phyloP scores from a whole-genome alignment of 78 protist genomes.

The Ministeria vibrans region DNA sequence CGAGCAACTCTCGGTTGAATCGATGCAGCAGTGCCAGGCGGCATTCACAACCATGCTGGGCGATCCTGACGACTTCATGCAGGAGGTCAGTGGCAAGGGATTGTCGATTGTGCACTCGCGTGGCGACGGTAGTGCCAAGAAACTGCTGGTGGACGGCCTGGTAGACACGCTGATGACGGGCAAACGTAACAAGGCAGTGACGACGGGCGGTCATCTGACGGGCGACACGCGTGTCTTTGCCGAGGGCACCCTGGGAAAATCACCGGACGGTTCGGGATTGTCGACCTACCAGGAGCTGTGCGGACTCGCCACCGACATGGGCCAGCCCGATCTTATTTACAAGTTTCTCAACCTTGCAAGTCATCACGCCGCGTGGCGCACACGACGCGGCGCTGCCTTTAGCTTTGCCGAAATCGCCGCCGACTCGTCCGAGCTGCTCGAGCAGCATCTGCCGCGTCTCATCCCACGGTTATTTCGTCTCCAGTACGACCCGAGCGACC shows the following conservation, averaged over 20 bases:
- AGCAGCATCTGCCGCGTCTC: slow-evolving; percentile 36
- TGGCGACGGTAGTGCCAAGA: background rate
- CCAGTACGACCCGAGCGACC: slow-evolving; percentile 52
- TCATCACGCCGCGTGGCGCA: slow-evolving; percentile 61
- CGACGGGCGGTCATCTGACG: background rate
- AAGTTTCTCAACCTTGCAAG: slow-evolving; percentile 49
- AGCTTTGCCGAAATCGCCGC: slow-evolving; percentile 46
- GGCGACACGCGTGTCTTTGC: background rate
- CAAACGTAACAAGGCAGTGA: background rate
- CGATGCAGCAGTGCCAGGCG: slow-evolving; percentile 30
- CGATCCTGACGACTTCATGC: slow-evolving; percentile 56
- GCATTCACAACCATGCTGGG: slow-evolving; percentile 42
- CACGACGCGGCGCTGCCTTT: slow-evolving; percentile 65
- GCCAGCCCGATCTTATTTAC: slow-evolving; percentile 68
- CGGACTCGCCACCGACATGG: slow-evolving; percentile 48
- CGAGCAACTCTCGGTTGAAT: background rate
- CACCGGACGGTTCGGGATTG: slow-evolving; percentile 30
- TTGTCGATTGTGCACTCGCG: slow-evolving; percentile 47
- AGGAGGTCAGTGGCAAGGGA: slow-evolving; percentile 56
- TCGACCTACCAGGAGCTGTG: slow-evolving; percentile 42
- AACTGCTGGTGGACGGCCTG: background rate
- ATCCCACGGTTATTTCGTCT: slow-evolving; percentile 64
- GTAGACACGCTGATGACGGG: background rate
- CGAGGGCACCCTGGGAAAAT: slow-evolving; percentile 7
- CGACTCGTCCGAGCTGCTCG: slow-evolving; percentile 36